Evolutionary conservation across 768 basidiomycete species (phyloP).

Genomic region (Candolleomyces eurysporus): DNA sequence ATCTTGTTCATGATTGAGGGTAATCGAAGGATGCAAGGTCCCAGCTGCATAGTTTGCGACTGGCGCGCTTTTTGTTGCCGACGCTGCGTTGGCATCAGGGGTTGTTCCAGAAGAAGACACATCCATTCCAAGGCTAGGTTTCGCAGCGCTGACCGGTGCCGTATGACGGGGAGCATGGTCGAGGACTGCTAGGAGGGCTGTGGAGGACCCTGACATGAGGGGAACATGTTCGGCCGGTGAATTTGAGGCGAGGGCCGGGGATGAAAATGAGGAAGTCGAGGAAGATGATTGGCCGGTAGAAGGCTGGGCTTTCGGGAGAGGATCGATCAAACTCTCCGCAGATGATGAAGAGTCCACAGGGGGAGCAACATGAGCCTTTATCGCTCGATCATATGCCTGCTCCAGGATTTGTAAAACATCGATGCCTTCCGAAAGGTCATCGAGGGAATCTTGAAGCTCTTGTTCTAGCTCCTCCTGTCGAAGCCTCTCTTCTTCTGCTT

Average conservation of each 20-base stretch:
- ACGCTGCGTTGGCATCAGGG: background rate
- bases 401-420: constrained; percentile 70
- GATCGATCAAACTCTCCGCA: background rate
- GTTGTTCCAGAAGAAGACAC: background rate
- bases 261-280: constrained; percentile 10
- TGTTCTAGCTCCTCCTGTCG: constrained; percentile 18
- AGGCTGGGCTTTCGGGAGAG: constrained; percentile 7
- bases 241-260: constrained; percentile 1
- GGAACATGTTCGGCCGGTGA: constrained; percentile 24
- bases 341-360: constrained; percentile 10
- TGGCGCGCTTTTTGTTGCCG: constrained; percentile 13
- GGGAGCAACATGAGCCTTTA: constrained; percentile 56
- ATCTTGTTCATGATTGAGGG: constrained; percentile 3
- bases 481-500: constrained; percentile 5
- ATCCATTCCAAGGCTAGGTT: background rate
- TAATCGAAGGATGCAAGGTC: constrained; percentile 13
- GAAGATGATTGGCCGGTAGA: constrained; percentile 16
- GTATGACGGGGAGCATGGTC: constrained; percentile 36
- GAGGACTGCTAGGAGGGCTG: constrained; percentile 64
- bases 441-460: constrained; percentile 39
- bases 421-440: constrained; percentile 67
- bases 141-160: constrained; percentile 1
- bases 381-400: constrained; percentile 63
- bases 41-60: constrained; percentile 21
- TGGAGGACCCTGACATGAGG: constrained; percentile 62